A percentile compares a stretch with the other conserved stretches of the same genome.
Evolutionary conservation across 2,329 filamentous ascomycete species (phyloP).

Genomic region (Microdochium paspali): DNA sequence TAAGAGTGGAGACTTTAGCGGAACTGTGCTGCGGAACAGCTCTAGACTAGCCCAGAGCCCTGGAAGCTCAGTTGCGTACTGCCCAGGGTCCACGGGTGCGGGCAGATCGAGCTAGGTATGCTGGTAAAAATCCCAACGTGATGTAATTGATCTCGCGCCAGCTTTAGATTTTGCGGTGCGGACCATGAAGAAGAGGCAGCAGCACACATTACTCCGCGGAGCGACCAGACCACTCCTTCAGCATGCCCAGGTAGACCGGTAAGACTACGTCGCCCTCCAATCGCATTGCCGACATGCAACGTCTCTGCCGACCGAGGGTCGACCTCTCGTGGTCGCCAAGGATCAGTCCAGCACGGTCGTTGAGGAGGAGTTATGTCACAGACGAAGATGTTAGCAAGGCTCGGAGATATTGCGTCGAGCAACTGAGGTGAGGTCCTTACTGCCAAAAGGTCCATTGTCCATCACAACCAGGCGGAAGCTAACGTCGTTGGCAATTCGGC

Average conservation of each 20-base stretch:
- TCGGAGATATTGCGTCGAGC: constrained; percentile 41
- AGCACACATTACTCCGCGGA: too few species aligned
- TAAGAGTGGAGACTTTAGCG: not conserved
- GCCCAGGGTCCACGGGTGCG: not conserved
- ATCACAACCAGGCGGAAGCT: too few species aligned
- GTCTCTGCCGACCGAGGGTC: not conserved
- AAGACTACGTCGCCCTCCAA: not conserved
- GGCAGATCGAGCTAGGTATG: not conserved
- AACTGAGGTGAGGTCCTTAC: constrained; percentile 35
- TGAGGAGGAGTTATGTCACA: constrained; percentile 30
- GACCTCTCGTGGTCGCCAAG: not conserved
- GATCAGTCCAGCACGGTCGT: not conserved
- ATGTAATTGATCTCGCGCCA: too few species aligned
- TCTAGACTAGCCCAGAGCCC: too few species aligned
- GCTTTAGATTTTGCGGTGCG: too few species aligned
- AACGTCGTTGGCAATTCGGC: not conserved
- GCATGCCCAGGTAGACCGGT: not conserved
- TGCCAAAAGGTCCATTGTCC: not conserved
- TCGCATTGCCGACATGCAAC: not conserved
- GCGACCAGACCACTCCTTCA: too few species aligned
- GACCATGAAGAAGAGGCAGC: too few species aligned
- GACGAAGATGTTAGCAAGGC: constrained; percentile 43
- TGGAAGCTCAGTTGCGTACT: too few species aligned
- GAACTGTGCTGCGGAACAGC: not conserved
- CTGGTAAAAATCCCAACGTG: too few species aligned